phyloP scores from a whole-genome alignment of 805 yeast genomes.

The Kuraishia cidri region DNA sequence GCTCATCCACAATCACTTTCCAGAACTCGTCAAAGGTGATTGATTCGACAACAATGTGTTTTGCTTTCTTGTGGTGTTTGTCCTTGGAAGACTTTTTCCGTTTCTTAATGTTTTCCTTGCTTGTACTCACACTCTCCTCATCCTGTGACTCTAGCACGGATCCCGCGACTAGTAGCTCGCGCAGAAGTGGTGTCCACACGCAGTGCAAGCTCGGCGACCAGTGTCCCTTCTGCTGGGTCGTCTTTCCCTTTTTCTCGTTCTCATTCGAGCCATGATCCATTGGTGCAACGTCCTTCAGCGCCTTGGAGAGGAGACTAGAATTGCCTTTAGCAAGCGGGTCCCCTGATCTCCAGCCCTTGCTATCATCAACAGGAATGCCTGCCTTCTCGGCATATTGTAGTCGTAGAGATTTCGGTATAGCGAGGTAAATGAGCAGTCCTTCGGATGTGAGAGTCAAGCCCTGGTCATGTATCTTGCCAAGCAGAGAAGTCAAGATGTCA shows the following conservation, averaged over 20 bases:
- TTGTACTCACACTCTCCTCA: slow-evolving; percentile 10
- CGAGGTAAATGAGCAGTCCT: slow-evolving; percentile 66
- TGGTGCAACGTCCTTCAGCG: slow-evolving; percentile 48
- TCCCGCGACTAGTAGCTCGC: slow-evolving; percentile 22
- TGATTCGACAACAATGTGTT: slow-evolving; percentile 7
- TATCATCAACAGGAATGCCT: slow-evolving; percentile 10
- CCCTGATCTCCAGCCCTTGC: slow-evolving; percentile 51
- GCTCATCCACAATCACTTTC: slow-evolving; percentile 72
- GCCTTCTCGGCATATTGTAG: slow-evolving; percentile 9
- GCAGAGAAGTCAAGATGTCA: slow-evolving; percentile 10
- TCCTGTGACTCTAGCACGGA: slow-evolving; percentile 4
- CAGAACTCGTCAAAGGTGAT: slow-evolving; percentile 60
- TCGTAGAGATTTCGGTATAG: slow-evolving; percentile 28
- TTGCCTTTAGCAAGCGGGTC: slow-evolving; percentile 74
- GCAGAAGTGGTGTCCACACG: slow-evolving; percentile 60
- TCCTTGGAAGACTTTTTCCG: slow-evolving; percentile 24
- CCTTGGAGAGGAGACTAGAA: slow-evolving; percentile 48
- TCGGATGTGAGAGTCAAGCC: slow-evolving; percentile 65
- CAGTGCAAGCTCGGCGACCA: slow-evolving; percentile 75
- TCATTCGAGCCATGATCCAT: slow-evolving; percentile 26
- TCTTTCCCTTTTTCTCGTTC: slow-evolving; percentile 19
- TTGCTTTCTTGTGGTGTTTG: slow-evolving; percentile 10
- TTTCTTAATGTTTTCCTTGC: slow-evolving; percentile 26
- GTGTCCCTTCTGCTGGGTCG: slow-evolving; percentile 45
- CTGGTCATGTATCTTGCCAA: slow-evolving; percentile 36